Evolutionary conservation across 108 stramenopile species (phyloP), one percentile per base, ranked within the genome.

Genomic region (Discostella stelligeroides): DNA sequence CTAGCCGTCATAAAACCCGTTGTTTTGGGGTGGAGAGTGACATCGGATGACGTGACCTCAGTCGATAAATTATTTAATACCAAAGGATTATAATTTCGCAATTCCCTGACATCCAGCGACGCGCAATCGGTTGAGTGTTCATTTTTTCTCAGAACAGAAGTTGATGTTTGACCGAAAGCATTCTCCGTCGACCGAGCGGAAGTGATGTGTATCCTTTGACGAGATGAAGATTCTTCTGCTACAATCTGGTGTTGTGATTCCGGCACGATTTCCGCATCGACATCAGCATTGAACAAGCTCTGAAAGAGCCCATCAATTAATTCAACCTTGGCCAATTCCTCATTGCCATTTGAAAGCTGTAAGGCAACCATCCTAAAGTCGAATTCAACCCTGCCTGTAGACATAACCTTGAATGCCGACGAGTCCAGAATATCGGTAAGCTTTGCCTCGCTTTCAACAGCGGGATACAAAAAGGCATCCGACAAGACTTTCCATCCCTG

Each of bases 341-440:
- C 46, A 71, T 81, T 74, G 20, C 75, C 80, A 59, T 81, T 81
- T 25, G 80, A 57, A 11, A 81, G 41, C 43, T 81, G 74, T 20
- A 81, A 37, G 0, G 80, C 80, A 57, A 81, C 49, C 9, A 4
- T 43, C 41, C 70, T 68, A 50, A 78, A 78, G 66, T 78, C 70
- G 20, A 78, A 41, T 6, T 71, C 58, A n/a, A 28, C 14, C 4
- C 29, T 38, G 14, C 39, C 68, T 11, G 59, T 42, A 45, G 54
- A 70, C 4, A 17, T 37, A 12, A 64, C 24, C 30, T 27, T 48
- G 58, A 66, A 66, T 38, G 34, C 10, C 15, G 72, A 62, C 7
- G 65, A 61, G 40, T 75, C 68, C 67, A 68, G 24, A 23, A 1
- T 15, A 56, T 27, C 14, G 28, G 15, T 3, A 40, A 69, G 56